Evolutionary conservation across 163 green algal genomes (phyloP), one percentile per base, ranked within the genome.

Genomic region (Chlamydomonas reinhardtii): DNA sequence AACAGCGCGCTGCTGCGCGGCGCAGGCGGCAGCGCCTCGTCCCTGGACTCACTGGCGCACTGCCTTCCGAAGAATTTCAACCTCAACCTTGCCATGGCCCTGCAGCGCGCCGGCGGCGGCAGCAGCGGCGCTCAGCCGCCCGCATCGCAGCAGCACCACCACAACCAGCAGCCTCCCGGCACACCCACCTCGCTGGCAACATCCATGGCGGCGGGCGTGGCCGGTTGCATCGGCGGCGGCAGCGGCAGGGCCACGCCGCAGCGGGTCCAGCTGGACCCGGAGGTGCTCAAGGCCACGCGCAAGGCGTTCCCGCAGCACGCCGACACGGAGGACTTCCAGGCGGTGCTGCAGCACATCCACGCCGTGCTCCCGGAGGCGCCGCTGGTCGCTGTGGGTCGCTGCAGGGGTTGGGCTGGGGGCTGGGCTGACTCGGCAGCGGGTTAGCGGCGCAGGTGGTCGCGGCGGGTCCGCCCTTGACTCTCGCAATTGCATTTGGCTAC

Each of bases 281-380:
- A 87, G 59, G 20, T 12, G n/a, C 39, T 87, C 5, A 59, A 48
- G 52, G 34, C 34, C 25, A 87, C 70, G 15, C 69, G 69, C 15
- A 86, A 87, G 72, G 72, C 72, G 35, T 87, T 87, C n/a, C 82
- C 82, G 43, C 72, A 82, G 72, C 82, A 87, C 43, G 82, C 82
- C 0, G 82, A 87, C 43, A 75, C 72, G 39, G 82, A 87, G 72
- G 82, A 87, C 61, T 69, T 87, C n/a, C 24, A 62, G 66, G 69
- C 25, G 25, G 82, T 87, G 35, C 37, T 87, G n/a, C 29, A 61
- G 39, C 82, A 87, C 72, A 82, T 87, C 61, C 59, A 66, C 31
- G 39, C n/a, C 6, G n/a, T 5, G 20, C 15, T 43, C 25, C 82
- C 82, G 15, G 25, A 22, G n/a, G 82, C 82, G 19, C 59, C 66